These are phyloP conservation scores for Dactylellina cionopaga DNA, from an alignment of 2,329 filamentous ascomycete species.

Conservation along the genomic window DNA sequence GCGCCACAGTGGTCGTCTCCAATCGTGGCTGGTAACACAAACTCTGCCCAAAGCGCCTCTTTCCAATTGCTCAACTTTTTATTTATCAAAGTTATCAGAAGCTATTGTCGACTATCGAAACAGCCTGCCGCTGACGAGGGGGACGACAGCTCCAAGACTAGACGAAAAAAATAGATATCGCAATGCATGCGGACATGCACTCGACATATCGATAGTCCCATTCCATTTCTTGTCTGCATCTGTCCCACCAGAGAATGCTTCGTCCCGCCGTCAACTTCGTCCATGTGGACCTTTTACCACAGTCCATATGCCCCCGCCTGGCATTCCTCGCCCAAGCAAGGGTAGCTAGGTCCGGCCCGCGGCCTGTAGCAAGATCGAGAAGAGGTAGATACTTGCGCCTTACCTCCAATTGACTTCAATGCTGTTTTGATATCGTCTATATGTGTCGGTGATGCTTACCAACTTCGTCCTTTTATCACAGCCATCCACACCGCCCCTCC, in stretches of 20 bases:
- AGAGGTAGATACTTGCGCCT: not conserved
- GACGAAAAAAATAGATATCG: not conserved
- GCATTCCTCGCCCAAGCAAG: slow-evolving; percentile 24
- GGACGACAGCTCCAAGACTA: slow-evolving; percentile 1
- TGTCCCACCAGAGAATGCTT: slow-evolving; percentile 9
- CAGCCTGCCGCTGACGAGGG: not conserved
- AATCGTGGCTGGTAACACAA: slow-evolving; percentile 2
- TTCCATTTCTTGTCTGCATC: slow-evolving; percentile 1
- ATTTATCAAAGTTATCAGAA: not conserved
- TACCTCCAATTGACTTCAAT: not conserved
- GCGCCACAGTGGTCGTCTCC: not conserved
- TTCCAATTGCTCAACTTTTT: not conserved
- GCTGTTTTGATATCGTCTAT: too few relatives aligned
- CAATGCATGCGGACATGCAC: slow-evolving; percentile 15
- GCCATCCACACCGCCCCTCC: slow-evolving; percentile 17
- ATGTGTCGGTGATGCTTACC: too few relatives aligned
- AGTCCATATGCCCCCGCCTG: slow-evolving; percentile 28
- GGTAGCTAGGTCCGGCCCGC: not conserved
- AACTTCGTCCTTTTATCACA: not conserved
- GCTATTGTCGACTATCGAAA: not conserved
- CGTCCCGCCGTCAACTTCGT: slow-evolving; percentile 25
- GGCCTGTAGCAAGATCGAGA: not conserved
- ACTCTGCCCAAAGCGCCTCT: not conserved
- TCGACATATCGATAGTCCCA: slow-evolving; percentile 29
- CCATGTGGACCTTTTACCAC: slow-evolving; percentile 24